Evolutionary conservation across 768 basidiomycete genomes (phyloP).

Genomic region (Tubosaeta brunneosetosa): DNA sequence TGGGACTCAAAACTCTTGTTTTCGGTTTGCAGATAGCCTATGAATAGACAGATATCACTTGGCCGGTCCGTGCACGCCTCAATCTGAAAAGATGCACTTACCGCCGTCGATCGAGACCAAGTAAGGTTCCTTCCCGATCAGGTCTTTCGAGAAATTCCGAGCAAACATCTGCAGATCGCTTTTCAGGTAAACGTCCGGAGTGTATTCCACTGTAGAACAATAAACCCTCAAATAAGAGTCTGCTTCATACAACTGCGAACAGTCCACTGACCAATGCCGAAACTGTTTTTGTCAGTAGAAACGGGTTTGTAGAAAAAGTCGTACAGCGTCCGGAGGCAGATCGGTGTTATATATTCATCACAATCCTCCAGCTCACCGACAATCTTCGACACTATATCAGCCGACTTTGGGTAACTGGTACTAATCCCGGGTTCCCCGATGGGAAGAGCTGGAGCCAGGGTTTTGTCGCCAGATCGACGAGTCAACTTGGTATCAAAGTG

Average conservation of each 20-base stretch:
- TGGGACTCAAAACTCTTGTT: constrained; percentile 14
- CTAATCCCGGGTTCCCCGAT: constrained; percentile 18
- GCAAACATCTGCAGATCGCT: constrained; percentile 34
- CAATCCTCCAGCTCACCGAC: constrained; percentile 17
- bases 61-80: not conserved
- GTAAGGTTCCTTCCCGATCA: constrained; percentile 23
- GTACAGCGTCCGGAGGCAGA: constrained; percentile 29
- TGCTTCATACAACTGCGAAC: not conserved
- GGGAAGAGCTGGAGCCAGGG: not conserved
- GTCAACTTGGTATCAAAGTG: constrained; percentile 28
- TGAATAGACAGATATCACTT: not conserved
- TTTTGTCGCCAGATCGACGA: constrained; percentile 10
- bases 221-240: not conserved
- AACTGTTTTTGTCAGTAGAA: constrained; percentile 27
- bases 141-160: constrained; percentile 13
- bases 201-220: constrained; percentile 21
- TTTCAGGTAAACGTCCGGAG: constrained; percentile 29
- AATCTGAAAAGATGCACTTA: constrained; percentile 4
- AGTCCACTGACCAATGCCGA: constrained; percentile 26
- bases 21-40: constrained; percentile 27
- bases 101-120: constrained; percentile 36
- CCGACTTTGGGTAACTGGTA: constrained; percentile 11
- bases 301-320: constrained; percentile 21
- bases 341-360: constrained; percentile 27
- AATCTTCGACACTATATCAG: constrained; percentile 10